These are phyloP conservation scores for Rubus parviflorus DNA, from an alignment of 306 rosid genomes.

Conservation along the genomic window DNA sequence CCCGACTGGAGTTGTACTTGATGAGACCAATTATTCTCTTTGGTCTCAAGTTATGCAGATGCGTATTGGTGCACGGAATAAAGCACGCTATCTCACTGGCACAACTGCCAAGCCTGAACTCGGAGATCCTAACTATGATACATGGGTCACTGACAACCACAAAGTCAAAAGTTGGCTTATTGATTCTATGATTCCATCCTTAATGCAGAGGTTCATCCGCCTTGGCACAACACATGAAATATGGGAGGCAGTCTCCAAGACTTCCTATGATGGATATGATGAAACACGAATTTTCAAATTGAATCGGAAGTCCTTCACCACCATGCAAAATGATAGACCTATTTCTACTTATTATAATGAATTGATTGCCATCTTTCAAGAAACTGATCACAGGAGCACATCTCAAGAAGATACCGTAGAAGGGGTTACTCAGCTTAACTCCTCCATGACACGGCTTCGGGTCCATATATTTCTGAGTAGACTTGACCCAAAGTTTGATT, in stretches of 20 bases:
- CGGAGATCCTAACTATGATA: not conserved
- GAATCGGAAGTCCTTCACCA: no score
- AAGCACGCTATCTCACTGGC: not conserved
- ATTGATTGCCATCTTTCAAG: no score
- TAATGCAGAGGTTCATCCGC: constrained; percentile 7
- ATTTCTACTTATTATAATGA: no score
- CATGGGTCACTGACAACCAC: constrained; percentile 6
- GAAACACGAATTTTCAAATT: no score
- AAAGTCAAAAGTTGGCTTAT: no score
- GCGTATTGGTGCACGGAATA: not conserved
- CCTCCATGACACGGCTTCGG: not conserved
- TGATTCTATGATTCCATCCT: not conserved
- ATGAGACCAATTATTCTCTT: constrained; percentile 18
- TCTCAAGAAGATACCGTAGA: no score
- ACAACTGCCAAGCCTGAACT: not conserved
- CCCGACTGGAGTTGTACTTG: not conserved
- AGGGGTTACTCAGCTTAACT: no score
- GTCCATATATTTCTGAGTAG: not conserved
- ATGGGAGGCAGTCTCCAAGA: constrained; percentile 4
- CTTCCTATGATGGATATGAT: constrained; percentile 12
- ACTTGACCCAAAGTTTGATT: not conserved
- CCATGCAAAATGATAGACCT: no score
- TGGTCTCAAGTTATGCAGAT: constrained; percentile 17
- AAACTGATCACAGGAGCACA: no score
- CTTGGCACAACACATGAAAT: constrained; percentile 9